phyloP scores from a whole-genome alignment of 2,329 filamentous ascomycete genomes.

The Aplosporella prunicola region DNA sequence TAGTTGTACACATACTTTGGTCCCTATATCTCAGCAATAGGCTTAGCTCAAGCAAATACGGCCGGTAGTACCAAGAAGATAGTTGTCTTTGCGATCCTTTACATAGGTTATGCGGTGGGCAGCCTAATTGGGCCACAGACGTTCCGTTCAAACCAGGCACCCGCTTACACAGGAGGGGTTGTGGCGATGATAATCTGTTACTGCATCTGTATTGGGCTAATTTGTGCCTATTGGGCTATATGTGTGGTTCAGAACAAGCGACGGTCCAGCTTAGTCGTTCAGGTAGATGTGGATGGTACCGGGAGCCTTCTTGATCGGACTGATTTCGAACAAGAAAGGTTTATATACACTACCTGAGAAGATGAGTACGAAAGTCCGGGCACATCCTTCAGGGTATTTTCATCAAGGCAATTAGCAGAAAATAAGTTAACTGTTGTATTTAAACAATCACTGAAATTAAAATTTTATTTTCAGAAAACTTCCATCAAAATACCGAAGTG shows the following conservation, averaged over 20 bases:
- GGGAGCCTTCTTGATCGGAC: slow-evolving; percentile 12
- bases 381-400: too few species aligned
- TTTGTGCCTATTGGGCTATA: slow-evolving; percentile 7
- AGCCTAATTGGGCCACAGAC: slow-evolving; percentile 37
- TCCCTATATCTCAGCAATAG: slow-evolving; percentile 22
- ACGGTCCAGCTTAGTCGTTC: too few species aligned
- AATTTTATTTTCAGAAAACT: too few species aligned
- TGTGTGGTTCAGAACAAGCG: slow-evolving; percentile 1
- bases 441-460: too few species aligned
- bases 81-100: slow-evolving; percentile 30
- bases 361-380: too few species aligned
- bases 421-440: too few species aligned
- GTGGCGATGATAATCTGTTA: slow-evolving; percentile 8
- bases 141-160: slow-evolving; percentile 31
- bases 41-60: slow-evolving; percentile 24
- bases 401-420: too few species aligned
- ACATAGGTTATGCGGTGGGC: slow-evolving; percentile 32
- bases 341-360: slow-evolving; percentile 12
- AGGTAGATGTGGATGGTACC: slow-evolving; percentile 3
- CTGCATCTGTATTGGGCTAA: slow-evolving; percentile 7
- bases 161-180: slow-evolving; percentile 26
- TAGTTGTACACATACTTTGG: slow-evolving; percentile 32
- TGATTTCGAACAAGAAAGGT: slow-evolving; percentile 14
- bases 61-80: slow-evolving; percentile 34
- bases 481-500: too few species aligned